Evolutionary conservation across 2,329 filamentous ascomycete species (phyloP).

Genomic region (Leptosphaerulina australis): DNA sequence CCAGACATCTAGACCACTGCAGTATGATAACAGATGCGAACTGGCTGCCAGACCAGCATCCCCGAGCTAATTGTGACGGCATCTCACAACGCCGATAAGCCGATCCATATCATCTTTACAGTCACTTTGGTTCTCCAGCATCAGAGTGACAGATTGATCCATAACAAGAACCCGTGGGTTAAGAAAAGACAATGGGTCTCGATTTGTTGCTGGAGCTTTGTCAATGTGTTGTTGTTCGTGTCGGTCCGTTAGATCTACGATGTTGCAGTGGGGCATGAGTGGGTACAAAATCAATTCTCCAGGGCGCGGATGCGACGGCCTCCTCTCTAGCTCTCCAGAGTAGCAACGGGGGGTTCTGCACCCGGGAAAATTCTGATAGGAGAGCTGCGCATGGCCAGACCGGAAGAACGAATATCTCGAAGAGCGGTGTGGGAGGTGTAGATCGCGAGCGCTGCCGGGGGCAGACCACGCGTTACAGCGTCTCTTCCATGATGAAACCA

Average conservation of each 20-base stretch:
- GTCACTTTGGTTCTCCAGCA: neutral
- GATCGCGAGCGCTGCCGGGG: constrained; percentile 10
- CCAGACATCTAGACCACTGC: neutral
- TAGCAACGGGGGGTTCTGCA: neutral
- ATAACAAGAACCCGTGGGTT: neutral
- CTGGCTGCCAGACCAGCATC: neutral
- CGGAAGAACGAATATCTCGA: neutral
- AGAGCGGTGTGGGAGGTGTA: constrained; percentile 20
- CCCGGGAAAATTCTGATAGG: neutral
- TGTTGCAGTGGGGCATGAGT: constrained; percentile 18
- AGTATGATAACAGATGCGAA: neutral
- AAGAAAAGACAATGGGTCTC: neutral
- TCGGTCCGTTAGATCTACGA: constrained; percentile 17
- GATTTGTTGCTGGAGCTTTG: constrained; percentile 20
- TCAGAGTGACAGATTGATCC: neutral
- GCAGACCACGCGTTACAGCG: neutral
- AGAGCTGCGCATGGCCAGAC: constrained; percentile 1
- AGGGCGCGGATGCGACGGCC: constrained; percentile 23
- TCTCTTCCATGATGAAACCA: neutral
- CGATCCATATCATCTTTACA: neutral
- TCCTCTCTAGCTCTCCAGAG: constrained; percentile 10
- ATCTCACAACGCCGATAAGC: neutral
- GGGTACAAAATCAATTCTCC: constrained; percentile 8
- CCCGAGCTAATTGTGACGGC: neutral
- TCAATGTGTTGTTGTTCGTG: constrained; percentile 16